These are phyloP conservation scores for Lanmaoa rubissima DNA, from an alignment of 768 basidiomycete genomes.

Conservation along the genomic window DNA sequence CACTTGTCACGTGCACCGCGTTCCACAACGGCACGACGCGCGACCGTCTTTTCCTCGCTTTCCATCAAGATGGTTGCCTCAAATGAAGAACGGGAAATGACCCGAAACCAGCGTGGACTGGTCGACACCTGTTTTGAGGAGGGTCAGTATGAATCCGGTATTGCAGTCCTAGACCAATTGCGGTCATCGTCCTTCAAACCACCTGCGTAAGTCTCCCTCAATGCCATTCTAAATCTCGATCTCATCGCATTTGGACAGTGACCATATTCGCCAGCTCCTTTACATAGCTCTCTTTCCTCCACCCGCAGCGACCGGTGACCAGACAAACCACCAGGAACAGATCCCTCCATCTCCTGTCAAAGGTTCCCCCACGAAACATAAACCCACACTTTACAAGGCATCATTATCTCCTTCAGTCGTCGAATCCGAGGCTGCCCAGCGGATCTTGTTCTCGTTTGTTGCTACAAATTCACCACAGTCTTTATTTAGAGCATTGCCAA, in stretches of 20 bases:
- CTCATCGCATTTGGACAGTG: slow-evolving; percentile 35
- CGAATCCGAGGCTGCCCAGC: slow-evolving; percentile 51
- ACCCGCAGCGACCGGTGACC: slow-evolving; percentile 16
- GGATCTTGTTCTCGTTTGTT: slow-evolving; percentile 53
- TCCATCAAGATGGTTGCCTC: slow-evolving; percentile 8
- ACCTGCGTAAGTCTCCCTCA: slow-evolving; percentile 45
- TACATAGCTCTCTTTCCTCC: slow-evolving; percentile 69
- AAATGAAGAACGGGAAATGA: slow-evolving; percentile 43
- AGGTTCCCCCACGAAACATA: slow-evolving; percentile 50
- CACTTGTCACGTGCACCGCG: slow-evolving; percentile 26
- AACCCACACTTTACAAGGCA: slow-evolving; percentile 38
- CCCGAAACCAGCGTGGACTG: slow-evolving; percentile 47
- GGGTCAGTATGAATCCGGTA: slow-evolving; percentile 69
- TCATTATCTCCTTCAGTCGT: slow-evolving; percentile 42
- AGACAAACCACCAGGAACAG: slow-evolving; percentile 20
- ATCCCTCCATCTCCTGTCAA: slow-evolving; percentile 34
- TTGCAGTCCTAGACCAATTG: slow-evolving; percentile 59
- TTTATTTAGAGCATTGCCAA: slow-evolving; percentile 55
- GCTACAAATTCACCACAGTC: slow-evolving; percentile 54
- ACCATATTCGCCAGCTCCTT: slow-evolving; percentile 64
- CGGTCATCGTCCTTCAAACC: slow-evolving; percentile 58
- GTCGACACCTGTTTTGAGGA: slow-evolving; percentile 79
- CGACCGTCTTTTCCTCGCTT: background rate
- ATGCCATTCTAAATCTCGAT: slow-evolving; percentile 10
- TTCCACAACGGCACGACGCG: slow-evolving; percentile 10